Conservation (phyloP, 192 early-diverging fungal genomes). For the Coemansia sp. region DNA sequence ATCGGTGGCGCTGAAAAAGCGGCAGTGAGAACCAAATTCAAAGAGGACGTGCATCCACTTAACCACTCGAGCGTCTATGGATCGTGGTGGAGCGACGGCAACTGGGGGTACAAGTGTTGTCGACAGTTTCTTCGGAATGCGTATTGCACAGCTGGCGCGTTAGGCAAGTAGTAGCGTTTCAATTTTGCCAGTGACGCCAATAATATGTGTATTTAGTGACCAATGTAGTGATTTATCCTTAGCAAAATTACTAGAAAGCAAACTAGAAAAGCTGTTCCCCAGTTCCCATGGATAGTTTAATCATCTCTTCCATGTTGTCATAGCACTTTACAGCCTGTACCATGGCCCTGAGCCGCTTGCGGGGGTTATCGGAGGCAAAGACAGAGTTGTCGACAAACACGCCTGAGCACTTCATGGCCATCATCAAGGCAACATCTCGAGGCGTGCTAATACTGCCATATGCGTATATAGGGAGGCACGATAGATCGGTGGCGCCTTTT, state of each 20-base stretch:
- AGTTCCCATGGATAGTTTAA: neutral
- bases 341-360: neutral
- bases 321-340: neutral
- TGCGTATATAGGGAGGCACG: neutral
- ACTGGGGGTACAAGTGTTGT: constrained; percentile 98
- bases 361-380: neutral
- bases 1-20: constrained; percentile 80
- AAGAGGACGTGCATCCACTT: constrained; percentile 82
- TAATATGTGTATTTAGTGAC: neutral
- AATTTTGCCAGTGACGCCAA: neutral
- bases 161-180: neutral
- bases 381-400: neutral
- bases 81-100: constrained; percentile 90
- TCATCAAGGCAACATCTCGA: neutral
- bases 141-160: constrained; percentile 70
- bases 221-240: too few relatives aligned
- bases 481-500: neutral
- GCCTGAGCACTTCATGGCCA: neutral
- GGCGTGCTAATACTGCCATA: neutral
- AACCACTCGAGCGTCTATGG: constrained; percentile 94
- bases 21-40: constrained; percentile 73
- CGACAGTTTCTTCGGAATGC: constrained; percentile 72
- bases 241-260: too few relatives aligned
- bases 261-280: neutral
- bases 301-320: neutral